Evolutionary conservation across 177 flowering plant genomes (phyloP), one percentile per base, ranked within the genome.

Genomic region (Vitis hybrid): DNA sequence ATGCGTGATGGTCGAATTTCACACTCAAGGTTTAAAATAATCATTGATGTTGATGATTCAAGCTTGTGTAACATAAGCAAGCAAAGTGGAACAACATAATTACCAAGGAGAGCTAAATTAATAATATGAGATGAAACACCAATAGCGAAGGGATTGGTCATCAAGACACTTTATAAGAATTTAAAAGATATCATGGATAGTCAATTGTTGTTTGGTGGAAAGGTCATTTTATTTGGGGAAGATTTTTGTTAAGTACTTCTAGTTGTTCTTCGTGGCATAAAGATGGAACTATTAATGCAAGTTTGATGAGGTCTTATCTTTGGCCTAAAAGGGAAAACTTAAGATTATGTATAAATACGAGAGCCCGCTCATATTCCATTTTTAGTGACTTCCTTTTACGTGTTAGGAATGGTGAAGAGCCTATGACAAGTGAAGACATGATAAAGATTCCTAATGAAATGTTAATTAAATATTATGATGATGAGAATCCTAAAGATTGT

Each of bases 101-200:
- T 58, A 18, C 3, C n/a, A 21, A 5, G 30, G 3, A 19, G 26
- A 12, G 10, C 49, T 11, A 56, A 56, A n/a, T n/a, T 52, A 56
- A 67, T 67, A 9, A 56, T 67, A 26, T 67, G 70, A 61, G 70
- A 67, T 23, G 70, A 67, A 19, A 45, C 52, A 12, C 52, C 62
- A 26, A 58, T 68, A 62, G 55, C 64, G 0, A 68, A 49, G 26
- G 5, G 55, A 45, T 40, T 9, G 8, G 52, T 6, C 3, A 32
- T 68, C 14, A 64, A 9, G 10, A 49, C 71, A 17, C 11, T 68
- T 12, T 21, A 68, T 18, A 34, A 12, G 1, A 57, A 3, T 2
- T 59, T 68, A 9, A 32, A 21, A 48, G 71, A 68, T 11, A 68
- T 68, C 0, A 17, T 32, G 52, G 18, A 0, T 4, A 58, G 5